Conservation (phyloP, 1,284 basidiomycete species). For the Trichosporon ovoides region DNA sequence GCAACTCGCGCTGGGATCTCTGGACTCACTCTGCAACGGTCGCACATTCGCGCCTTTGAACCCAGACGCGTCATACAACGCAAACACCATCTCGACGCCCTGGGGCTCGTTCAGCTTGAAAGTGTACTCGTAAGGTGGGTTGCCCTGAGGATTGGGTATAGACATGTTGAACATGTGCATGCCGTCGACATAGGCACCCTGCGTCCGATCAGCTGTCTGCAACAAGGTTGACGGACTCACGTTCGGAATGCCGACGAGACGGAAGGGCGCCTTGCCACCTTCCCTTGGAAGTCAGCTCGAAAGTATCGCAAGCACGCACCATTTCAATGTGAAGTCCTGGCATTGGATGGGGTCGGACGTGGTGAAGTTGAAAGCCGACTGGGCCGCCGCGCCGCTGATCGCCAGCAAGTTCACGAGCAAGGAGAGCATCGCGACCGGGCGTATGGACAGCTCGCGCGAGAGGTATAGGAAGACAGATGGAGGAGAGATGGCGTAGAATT, state of each 20-base stretch:
- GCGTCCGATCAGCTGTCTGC: conserved; percentile 20
- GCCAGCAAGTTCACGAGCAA: not conserved
- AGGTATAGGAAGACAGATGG: no score
- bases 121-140: conserved; percentile 22
- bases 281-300: conserved; percentile 25
- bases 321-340: conserved; percentile 34
- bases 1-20: not conserved
- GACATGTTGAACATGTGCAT: conserved; percentile 37
- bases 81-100: conserved; percentile 34
- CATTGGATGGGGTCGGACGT: conserved; percentile 38
- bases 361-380: conserved; percentile 32
- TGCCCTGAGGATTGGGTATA: conserved; percentile 24
- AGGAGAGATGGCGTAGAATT: no score
- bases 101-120: conserved; percentile 33
- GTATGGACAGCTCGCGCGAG: no score
- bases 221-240: not conserved
- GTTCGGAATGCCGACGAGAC: conserved; percentile 36
- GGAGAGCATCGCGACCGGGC: not conserved
- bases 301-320: conserved; percentile 22
- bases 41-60: conserved; percentile 40
- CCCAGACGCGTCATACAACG: conserved; percentile 39
- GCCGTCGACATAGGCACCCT: conserved; percentile 10
- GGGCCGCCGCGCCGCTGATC: conserved; percentile 4
- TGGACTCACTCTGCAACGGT: conserved; percentile 32
- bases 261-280: conserved; percentile 36